These are phyloP conservation scores for Lathyrus oleraceus DNA, from an alignment of 306 rosid genomes.

Conservation along the genomic window DNA sequence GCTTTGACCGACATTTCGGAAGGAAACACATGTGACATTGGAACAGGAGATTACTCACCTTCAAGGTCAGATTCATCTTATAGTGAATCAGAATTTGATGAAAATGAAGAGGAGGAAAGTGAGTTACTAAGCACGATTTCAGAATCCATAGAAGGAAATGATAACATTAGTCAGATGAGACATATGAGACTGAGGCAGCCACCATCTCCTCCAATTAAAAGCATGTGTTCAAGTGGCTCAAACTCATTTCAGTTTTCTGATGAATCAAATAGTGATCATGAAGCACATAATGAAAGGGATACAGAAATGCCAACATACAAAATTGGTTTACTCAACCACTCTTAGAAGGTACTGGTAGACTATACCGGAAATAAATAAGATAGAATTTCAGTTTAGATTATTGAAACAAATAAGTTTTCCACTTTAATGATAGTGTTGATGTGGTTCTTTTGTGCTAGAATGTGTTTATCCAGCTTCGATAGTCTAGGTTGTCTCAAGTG, in stretches of 20 bases:
- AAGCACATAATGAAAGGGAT: constrained; percentile 14
- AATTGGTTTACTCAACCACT: constrained; percentile 7
- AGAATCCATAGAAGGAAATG: constrained; percentile 16
- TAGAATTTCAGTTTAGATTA: neutral
- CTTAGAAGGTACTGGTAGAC: constrained; percentile 1
- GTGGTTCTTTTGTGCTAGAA: constrained; percentile 26
- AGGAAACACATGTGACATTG: constrained; percentile 39
- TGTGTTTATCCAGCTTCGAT: neutral
- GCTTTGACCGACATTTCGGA: constrained; percentile 47
- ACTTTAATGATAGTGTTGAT: constrained; percentile 31
- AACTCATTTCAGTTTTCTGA: constrained; percentile 17
- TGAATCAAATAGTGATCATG: constrained; percentile 24
- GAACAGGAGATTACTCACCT: constrained; percentile 43
- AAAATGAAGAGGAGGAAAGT: constrained; percentile 29
- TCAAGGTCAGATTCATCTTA: constrained; percentile 49
- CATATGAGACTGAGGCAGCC: constrained; percentile 34
- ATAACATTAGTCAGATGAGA: neutral
- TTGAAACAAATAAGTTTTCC: constrained; percentile 29
- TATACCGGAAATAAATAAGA: constrained; percentile 19
- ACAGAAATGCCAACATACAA: constrained; percentile 3
- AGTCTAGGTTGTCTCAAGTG: neutral
- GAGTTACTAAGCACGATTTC: constrained; percentile 14
- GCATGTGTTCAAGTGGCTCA: constrained; percentile 34
- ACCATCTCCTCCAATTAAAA: constrained; percentile 51
- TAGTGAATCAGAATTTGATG: constrained; percentile 35